phyloP scores from a whole-genome alignment of 768 basidiomycete species.

The Mycena kentingensis region DNA sequence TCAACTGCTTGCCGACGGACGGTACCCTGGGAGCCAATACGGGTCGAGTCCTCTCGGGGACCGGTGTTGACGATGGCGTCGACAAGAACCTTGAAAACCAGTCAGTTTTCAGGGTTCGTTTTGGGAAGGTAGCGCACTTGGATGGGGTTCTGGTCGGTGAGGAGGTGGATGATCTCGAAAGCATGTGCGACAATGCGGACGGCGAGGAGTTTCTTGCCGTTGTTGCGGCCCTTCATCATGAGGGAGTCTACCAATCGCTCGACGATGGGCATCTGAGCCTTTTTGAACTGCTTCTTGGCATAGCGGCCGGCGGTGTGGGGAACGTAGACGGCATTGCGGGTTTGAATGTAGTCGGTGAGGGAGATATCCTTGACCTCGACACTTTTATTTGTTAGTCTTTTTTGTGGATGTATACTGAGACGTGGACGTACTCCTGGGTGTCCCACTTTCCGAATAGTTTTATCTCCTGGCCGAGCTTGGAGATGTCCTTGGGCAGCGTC shows the following conservation, averaged over 20 bases:
- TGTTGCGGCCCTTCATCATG: constrained; percentile 99
- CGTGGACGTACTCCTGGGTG: constrained; percentile 81
- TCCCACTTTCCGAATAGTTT: constrained; percentile 99
- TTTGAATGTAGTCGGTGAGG: constrained; percentile 98
- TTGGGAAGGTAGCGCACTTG: constrained; percentile 59
- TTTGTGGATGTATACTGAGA: constrained; percentile 2
- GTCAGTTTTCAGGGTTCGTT: background rate
- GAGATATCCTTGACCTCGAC: constrained; percentile 99
- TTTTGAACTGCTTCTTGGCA: constrained; percentile 99
- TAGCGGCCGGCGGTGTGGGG: constrained; percentile 99
- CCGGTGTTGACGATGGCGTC: constrained; percentile 99
- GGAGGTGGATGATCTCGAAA: constrained; percentile 99
- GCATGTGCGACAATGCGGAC: constrained; percentile 99
- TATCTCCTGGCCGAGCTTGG: constrained; percentile 80
- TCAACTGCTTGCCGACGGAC: constrained; percentile 99
- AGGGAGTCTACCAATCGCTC: constrained; percentile 98
- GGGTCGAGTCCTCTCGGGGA: constrained; percentile 98
- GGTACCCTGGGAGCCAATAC: constrained; percentile 99
- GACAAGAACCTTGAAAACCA: constrained; percentile 73
- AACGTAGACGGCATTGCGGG: constrained; percentile 94
- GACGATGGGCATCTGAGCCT: constrained; percentile 99
- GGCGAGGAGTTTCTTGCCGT: constrained; percentile 98
- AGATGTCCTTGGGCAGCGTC: constrained; percentile 82
- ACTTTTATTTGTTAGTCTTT: constrained; percentile 42
- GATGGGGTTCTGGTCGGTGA: constrained; percentile 99